phyloP scores from a whole-genome alignment of 768 basidiomycete species.

The Boletus speciosus region DNA sequence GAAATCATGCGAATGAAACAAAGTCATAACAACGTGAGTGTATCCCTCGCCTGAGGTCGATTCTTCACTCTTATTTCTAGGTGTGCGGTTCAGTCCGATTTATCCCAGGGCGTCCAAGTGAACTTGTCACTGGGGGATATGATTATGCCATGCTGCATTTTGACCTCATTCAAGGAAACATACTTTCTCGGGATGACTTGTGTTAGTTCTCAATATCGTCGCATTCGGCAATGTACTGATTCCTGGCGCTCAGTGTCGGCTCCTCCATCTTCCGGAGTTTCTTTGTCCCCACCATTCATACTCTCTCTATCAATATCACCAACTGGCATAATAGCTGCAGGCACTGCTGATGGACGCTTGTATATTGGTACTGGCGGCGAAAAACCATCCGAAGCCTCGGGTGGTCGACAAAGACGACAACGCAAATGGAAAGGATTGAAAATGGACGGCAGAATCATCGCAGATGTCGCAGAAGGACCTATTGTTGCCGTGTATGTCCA shows the following conservation, averaged over 20 bases:
- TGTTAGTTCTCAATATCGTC: constrained; percentile 34
- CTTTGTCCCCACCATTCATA: constrained; percentile 73
- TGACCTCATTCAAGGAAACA: constrained; percentile 52
- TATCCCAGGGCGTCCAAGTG: constrained; percentile 65
- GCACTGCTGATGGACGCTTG: constrained; percentile 73
- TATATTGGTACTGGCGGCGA: constrained; percentile 70
- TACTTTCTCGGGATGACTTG: constrained; percentile 58
- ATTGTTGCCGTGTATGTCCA: constrained; percentile 61
- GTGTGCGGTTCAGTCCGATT: constrained; percentile 70
- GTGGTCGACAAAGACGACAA: constrained; percentile 47
- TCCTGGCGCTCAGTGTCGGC: constrained; percentile 32
- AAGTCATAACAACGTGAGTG: constrained; percentile 59
- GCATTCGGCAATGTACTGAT: background rate
- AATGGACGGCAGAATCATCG: constrained; percentile 40
- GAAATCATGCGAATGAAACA: constrained; percentile 54
- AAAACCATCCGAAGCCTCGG: constrained; percentile 31
- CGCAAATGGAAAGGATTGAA: constrained; percentile 74
- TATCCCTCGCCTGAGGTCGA: background rate
- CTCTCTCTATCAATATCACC: constrained; percentile 57
- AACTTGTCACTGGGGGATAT: constrained; percentile 76
- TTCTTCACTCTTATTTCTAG: constrained; percentile 35
- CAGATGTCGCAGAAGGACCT: constrained; percentile 67
- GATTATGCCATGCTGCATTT: constrained; percentile 68
- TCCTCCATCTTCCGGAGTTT: constrained; percentile 44
- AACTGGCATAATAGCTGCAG: constrained; percentile 60